Percentiles rank a stretch among this genome's conserved stretches.
These are phyloP conservation scores for Stygiomarasmius scandens DNA, from an alignment of 1,284 basidiomycete species.

Conservation along the genomic window DNA sequence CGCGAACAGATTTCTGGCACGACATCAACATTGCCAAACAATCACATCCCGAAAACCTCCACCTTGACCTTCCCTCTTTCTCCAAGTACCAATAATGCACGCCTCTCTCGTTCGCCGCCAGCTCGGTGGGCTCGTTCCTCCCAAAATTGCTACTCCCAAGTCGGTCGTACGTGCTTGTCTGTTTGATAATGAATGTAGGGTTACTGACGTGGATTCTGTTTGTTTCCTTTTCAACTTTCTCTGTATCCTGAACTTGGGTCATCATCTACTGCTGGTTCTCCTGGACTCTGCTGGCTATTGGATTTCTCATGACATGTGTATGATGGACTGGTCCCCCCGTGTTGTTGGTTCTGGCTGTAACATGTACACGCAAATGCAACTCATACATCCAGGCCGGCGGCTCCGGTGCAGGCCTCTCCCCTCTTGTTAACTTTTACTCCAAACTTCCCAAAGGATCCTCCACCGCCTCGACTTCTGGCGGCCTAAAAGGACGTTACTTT, in stretches of 20 bases:
- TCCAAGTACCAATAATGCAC: slow-evolving; percentile 55
- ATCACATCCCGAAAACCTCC: no score
- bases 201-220: slow-evolving; percentile 14
- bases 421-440: slow-evolving; percentile 93
- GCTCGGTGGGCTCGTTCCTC: slow-evolving; percentile 84
- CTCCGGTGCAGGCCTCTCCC: slow-evolving; percentile 76
- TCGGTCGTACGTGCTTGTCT: slow-evolving; percentile 66
- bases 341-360: no score
- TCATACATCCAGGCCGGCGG: slow-evolving; percentile 64
- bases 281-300: no score
- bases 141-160: slow-evolving; percentile 91
- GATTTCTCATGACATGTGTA: no score
- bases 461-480: slow-evolving; percentile 63
- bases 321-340: no score
- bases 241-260: background rate
- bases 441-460: slow-evolving; percentile 86
- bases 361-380: background rate
- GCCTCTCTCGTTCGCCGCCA: slow-evolving; percentile 82
- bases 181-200: background rate
- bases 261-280: background rate
- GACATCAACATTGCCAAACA: no score
- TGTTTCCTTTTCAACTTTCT: background rate
- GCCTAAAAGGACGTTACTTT: slow-evolving; percentile 81
- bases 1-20: no score
- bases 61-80: no score